A percentile compares a stretch with the other conserved stretches of the same genome.
Evolutionary conservation across 1,284 basidiomycete genomes (phyloP).

Genomic region (Leccinum solheimii): DNA sequence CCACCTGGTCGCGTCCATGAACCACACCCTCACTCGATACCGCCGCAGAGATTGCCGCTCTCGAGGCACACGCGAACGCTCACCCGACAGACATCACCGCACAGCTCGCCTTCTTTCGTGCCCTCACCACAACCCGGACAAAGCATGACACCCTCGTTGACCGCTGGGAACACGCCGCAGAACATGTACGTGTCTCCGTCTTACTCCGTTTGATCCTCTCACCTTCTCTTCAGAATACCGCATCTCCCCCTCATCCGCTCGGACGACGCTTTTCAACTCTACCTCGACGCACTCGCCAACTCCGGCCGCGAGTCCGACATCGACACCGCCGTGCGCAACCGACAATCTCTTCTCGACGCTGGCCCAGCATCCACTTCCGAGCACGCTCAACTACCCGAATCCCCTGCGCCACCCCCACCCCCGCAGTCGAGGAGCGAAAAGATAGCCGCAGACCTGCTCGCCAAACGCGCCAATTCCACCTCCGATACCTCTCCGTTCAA

Average conservation of each 20-base stretch:
- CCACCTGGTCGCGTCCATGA: slow-evolving; percentile 34
- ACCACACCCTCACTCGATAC: slow-evolving; percentile 60
- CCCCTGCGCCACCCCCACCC: slow-evolving; percentile 22
- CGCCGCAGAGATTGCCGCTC: slow-evolving; percentile 64
- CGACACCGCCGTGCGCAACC: slow-evolving; percentile 59
- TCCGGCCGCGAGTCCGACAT: slow-evolving; percentile 59
- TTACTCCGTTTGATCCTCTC: neutral
- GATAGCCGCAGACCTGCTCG: slow-evolving; percentile 60
- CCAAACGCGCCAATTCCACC: slow-evolving; percentile 32
- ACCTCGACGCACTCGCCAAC: slow-evolving; percentile 66
- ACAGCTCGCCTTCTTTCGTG: slow-evolving; percentile 70
- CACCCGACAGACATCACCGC: slow-evolving; percentile 64
- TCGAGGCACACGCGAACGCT: slow-evolving; percentile 75
- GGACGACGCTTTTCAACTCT: slow-evolving; percentile 68
- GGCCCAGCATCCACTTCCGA: slow-evolving; percentile 19
- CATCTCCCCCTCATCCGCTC: slow-evolving; percentile 69
- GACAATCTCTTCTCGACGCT: slow-evolving; percentile 61
- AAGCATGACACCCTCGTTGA: slow-evolving; percentile 68
- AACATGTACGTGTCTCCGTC: slow-evolving; percentile 60
- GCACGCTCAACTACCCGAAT: slow-evolving; percentile 13
- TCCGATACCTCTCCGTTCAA: slow-evolving; percentile 13
- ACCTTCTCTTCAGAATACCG: slow-evolving; percentile 49
- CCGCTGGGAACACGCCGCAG: slow-evolving; percentile 78
- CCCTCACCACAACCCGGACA: slow-evolving; percentile 60
- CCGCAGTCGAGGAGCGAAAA: slow-evolving; percentile 44